Conservation (phyloP, 2,329 filamentous ascomycete species). For the Paracoccidioides lutzii region DNA sequence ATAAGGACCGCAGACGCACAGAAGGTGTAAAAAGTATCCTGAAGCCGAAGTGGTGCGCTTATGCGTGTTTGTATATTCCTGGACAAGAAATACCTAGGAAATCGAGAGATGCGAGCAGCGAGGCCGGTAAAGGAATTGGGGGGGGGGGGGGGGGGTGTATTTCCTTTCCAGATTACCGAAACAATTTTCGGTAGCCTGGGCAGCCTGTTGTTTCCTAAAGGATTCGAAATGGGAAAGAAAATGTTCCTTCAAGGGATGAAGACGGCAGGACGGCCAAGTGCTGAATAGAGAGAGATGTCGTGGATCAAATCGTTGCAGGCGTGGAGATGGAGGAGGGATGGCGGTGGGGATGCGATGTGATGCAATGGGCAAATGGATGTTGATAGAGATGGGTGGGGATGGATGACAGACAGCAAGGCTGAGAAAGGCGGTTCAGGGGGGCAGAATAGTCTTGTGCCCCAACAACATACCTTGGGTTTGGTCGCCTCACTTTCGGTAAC, state of each 20-base stretch:
- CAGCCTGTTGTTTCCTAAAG: neutral
- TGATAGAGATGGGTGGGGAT: neutral
- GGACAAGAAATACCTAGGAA: neutral
- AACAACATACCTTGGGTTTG: neutral
- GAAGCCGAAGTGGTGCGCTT: neutral
- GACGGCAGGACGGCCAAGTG: neutral
- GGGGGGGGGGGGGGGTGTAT: neutral
- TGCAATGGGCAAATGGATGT: neutral
- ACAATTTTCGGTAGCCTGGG: neutral
- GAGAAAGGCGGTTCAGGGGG: slow-evolving; percentile 4
- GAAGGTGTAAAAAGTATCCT: neutral
- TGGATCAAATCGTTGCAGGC: neutral
- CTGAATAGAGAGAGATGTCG: neutral
- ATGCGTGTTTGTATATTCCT: neutral
- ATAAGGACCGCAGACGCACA: neutral
- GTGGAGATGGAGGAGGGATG: neutral
- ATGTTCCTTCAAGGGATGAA: neutral
- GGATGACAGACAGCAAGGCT: slow-evolving; percentile 1
- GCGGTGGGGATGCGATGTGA: neutral
- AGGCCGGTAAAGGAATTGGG: neutral
- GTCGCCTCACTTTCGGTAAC: slow-evolving; percentile 17
- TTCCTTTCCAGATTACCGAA: slow-evolving; percentile 1
- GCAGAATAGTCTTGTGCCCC: slow-evolving; percentile 1
- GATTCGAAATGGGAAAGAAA: neutral
- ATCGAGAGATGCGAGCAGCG: neutral